Evolutionary conservation across 1,284 basidiomycete genomes (phyloP).

Genomic region (Paramarasmius palmivorus): DNA sequence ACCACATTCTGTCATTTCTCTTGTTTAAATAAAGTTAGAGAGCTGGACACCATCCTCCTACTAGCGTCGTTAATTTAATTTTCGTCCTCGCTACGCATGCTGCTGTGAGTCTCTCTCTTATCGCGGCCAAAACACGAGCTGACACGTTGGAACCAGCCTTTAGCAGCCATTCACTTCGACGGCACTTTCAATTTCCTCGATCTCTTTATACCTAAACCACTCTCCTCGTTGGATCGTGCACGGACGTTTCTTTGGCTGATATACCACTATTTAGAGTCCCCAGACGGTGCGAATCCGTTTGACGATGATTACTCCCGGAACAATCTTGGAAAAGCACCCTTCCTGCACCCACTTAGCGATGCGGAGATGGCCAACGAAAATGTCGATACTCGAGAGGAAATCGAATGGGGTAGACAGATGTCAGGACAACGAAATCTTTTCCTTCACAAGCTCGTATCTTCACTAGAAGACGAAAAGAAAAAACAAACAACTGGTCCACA

Average conservation of each 20-base stretch:
- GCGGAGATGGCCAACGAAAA: conserved; percentile 60
- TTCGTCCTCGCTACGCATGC: conserved; percentile 76
- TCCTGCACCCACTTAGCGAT: conserved; percentile 47
- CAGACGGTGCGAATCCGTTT: conserved; percentile 62
- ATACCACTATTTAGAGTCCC: conserved; percentile 74
- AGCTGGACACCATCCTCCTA: conserved; percentile 65
- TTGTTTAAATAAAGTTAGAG: conserved; percentile 35
- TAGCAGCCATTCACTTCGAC: conserved; percentile 75
- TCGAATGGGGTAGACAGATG: conserved; percentile 68
- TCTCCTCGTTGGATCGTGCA: conserved; percentile 72
- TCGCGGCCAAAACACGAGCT: not conserved
- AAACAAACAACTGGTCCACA: conserved; percentile 38
- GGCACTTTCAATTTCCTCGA: conserved; percentile 76
- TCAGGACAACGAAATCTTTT: conserved; percentile 63
- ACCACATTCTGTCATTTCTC: not conserved
- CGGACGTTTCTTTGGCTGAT: conserved; percentile 79
- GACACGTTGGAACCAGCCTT: conserved; percentile 44
- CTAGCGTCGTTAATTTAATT: conserved; percentile 78
- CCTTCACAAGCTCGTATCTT: conserved; percentile 56
- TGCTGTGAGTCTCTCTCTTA: conserved; percentile 43
- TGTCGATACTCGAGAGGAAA: conserved; percentile 66
- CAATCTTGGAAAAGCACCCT: conserved; percentile 56
- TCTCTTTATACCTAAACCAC: conserved; percentile 74
- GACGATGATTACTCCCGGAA: conserved; percentile 54
- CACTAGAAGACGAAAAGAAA: conserved; percentile 50